Conservation (phyloP, 805 yeast species). For the Starmerella apicola region DNA sequence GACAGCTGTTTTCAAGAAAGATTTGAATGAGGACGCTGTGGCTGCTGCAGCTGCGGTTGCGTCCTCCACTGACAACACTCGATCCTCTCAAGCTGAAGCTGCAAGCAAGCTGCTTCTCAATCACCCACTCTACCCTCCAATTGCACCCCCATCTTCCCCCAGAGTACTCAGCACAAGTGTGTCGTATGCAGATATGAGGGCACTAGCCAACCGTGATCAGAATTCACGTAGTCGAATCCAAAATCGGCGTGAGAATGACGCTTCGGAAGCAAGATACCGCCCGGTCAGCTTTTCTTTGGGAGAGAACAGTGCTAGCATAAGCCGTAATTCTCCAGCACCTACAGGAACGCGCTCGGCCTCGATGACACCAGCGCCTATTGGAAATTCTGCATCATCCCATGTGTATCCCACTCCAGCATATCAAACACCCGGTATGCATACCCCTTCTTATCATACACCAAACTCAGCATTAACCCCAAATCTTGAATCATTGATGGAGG, state of each 20-base stretch:
- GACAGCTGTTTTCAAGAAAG: too few relatives aligned
- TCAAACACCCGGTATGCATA: slow-evolving; percentile 10
- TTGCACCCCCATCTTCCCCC: slow-evolving; percentile 8
- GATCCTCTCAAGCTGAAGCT: too few relatives aligned
- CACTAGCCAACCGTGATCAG: not conserved
- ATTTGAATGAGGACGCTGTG: not conserved
- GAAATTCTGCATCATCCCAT: not conserved
- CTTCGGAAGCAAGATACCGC: not conserved
- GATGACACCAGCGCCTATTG: not conserved
- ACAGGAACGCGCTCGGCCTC: not conserved
- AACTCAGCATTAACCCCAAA: slow-evolving; percentile 5
- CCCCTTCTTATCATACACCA: slow-evolving; percentile 3
- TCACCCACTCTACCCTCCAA: not conserved
- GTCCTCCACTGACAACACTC: not conserved
- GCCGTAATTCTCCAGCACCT: not conserved
- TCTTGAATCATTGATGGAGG: slow-evolving; percentile 12
- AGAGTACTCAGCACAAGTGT: slow-evolving; percentile 2
- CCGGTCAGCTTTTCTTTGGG: not conserved
- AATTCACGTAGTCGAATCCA: too few relatives aligned
- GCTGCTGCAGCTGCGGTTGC: not conserved
- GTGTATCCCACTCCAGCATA: slow-evolving; percentile 14
- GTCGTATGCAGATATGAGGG: not conserved
- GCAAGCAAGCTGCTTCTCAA: not conserved
- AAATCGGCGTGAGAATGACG: too few relatives aligned
- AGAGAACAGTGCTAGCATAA: not conserved